A percentile compares a stretch with the other conserved stretches of the same genome.
Conservation (phyloP, 169 alveolate species). For the Eimeria falciformis region DNA sequence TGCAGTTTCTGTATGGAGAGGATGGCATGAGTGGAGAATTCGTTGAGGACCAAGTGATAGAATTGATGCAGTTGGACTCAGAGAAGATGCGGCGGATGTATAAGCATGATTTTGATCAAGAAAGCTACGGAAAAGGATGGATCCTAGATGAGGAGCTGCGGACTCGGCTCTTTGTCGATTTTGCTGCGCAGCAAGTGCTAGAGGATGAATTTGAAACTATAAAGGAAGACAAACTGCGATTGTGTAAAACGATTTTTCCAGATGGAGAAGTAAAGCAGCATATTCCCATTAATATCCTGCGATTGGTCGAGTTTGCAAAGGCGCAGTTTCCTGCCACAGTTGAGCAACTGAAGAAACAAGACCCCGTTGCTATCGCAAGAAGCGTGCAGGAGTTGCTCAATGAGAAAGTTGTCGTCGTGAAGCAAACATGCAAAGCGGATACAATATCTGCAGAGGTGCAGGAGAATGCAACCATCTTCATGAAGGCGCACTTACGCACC, state of each 20-base stretch:
- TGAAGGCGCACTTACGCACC: slow-evolving; percentile 96
- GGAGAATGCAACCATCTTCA: slow-evolving; percentile 91
- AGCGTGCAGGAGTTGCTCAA: slow-evolving; percentile 86
- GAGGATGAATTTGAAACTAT: slow-evolving; percentile 75
- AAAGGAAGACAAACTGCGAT: slow-evolving; percentile 44
- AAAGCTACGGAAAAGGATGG: slow-evolving; percentile 85
- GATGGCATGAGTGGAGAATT: slow-evolving; percentile 99
- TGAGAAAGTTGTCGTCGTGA: slow-evolving; percentile 85
- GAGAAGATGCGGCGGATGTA: slow-evolving; percentile 86
- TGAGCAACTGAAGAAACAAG: slow-evolving; percentile 71
- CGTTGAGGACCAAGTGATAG: slow-evolving; percentile 98
- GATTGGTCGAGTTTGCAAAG: slow-evolving; percentile 83
- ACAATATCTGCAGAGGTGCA: slow-evolving; percentile 92
- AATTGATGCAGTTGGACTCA: slow-evolving; percentile 93
- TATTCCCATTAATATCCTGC: slow-evolving; percentile 96
- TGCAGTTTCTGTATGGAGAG: slow-evolving; percentile 99
- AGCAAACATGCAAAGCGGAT: slow-evolving; percentile 82
- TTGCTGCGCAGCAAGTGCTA: slow-evolving; percentile 85
- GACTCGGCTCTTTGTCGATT: slow-evolving; percentile 83
- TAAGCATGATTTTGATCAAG: slow-evolving; percentile 87
- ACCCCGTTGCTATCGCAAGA: slow-evolving; percentile 89
- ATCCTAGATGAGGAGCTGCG: slow-evolving; percentile 83
- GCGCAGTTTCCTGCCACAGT: slow-evolving; percentile 62
- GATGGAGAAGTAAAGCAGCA: slow-evolving; percentile 97
- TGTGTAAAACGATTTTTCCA: slow-evolving; percentile 89